These are phyloP conservation scores for Ustilago sp. DNA, from an alignment of 1,284 basidiomycete species.

Conservation along the genomic window DNA sequence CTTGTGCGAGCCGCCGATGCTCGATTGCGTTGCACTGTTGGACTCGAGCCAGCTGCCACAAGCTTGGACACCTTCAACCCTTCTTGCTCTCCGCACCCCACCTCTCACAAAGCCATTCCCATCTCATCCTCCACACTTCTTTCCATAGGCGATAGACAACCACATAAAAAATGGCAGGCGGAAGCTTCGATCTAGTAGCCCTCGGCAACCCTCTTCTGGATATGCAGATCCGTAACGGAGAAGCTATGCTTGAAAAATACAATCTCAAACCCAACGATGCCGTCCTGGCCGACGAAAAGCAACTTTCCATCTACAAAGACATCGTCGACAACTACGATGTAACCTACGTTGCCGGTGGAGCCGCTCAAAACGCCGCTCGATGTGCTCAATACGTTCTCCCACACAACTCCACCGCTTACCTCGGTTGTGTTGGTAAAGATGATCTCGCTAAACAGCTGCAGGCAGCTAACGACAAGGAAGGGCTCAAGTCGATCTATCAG, in stretches of 20 bases:
- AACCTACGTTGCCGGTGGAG: constrained; percentile 95
- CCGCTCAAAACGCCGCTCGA: constrained; percentile 94
- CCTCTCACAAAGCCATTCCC: neutral
- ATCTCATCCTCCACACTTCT: constrained; percentile 1
- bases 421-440: constrained; percentile 94
- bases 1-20: neutral
- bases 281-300: constrained; percentile 91
- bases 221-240: constrained; percentile 75
- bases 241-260: constrained; percentile 89
- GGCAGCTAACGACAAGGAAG: constrained; percentile 92
- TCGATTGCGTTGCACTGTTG: constrained; percentile 5
- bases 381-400: constrained; percentile 83
- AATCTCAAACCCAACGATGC: constrained; percentile 94
- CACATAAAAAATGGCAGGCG: constrained; percentile 38
- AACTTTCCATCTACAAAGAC: constrained; percentile 82
- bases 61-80: neutral
- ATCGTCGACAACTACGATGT: constrained; percentile 82
- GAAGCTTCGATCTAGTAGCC: constrained; percentile 67
- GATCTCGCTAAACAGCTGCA: constrained; percentile 88
- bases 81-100: neutral
- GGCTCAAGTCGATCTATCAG: constrained; percentile 88
- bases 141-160: neutral
- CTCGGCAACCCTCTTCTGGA: constrained; percentile 70
- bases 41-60: neutral
- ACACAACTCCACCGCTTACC: constrained; percentile 88